These are phyloP conservation scores for Evernia prunastri DNA, from an alignment of 495 filamentous ascomycete species.

Conservation along the genomic window DNA sequence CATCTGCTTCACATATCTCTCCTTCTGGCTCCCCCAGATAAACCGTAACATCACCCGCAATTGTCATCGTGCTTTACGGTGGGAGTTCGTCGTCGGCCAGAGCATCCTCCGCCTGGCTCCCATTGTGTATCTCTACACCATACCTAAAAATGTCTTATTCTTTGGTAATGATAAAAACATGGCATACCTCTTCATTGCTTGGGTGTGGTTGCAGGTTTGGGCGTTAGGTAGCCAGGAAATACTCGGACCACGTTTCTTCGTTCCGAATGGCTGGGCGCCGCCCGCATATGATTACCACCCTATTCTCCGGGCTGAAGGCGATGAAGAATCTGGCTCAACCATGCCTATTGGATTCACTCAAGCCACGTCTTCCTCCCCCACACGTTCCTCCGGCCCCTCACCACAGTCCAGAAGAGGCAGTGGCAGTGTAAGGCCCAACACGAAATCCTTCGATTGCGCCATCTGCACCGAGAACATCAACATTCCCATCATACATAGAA, in stretches of 20 bases:
- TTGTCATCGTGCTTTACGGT: slow-evolving; percentile 77
- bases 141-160: slow-evolving; percentile 69
- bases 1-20: slow-evolving; percentile 67
- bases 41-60: slow-evolving; percentile 85
- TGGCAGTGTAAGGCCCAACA: slow-evolving; percentile 41
- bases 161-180: slow-evolving; percentile 60
- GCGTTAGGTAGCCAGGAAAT: slow-evolving; percentile 71
- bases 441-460: slow-evolving; percentile 76
- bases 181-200: slow-evolving; percentile 58
- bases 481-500: slow-evolving; percentile 67
- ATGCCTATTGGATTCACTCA: slow-evolving; percentile 65
- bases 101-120: slow-evolving; percentile 69
- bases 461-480: slow-evolving; percentile 90
- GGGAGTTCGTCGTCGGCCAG: slow-evolving; percentile 83
- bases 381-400: slow-evolving; percentile 21
- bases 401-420: slow-evolving; percentile 31
- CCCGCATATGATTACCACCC: slow-evolving; percentile 96
- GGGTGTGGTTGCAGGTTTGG: slow-evolving; percentile 92
- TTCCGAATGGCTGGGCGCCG: slow-evolving; percentile 62
- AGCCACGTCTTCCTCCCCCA: slow-evolving; percentile 28
- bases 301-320: slow-evolving; percentile 68
- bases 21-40: slow-evolving; percentile 89
- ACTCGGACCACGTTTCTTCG: slow-evolving; percentile 74
- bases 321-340: slow-evolving; percentile 58
- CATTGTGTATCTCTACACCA: slow-evolving; percentile 73